Evolutionary conservation across 139 green algal genomes (phyloP), one percentile per base, ranked within the genome.

Genomic region (Parachlorella kessleri): DNA sequence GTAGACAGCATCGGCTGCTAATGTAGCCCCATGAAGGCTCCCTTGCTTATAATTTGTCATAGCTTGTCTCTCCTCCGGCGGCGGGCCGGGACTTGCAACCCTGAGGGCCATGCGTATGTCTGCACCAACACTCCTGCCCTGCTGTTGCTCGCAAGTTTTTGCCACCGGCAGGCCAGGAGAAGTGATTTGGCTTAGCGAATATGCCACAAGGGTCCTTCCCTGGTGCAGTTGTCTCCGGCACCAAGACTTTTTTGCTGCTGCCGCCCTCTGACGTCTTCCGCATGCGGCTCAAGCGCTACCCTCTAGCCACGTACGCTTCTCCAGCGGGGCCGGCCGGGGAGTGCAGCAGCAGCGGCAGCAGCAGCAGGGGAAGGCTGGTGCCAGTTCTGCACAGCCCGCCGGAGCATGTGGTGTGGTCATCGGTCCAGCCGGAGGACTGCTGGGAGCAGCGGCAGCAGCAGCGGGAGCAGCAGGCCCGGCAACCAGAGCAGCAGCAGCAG

Each of bases 221-320:
- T 18, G 48, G 48, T 59, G 87, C 86, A 54, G 91, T 98, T 10
- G 41, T 97, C 23, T 54, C 76, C 0, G 93, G 93, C 67, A 85
- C 73, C 35, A 98, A 98, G 82, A 85, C 83, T 6, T 97, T 98
- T 86, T 85, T 82, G 14, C 87, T 97, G 59, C 76, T 96, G 68
- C 93, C 93, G 3, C 93, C 93, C n/a, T 85, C 66, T 6, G 90
- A 94, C 53, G 63, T 86, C 2, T 94, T 86, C 80, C 85, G 92
- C 75, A 90, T 95, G 85, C 75, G 88, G 66, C 75, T 94, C 36
- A 36, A 68, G 35, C 63, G 75, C 1, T 87, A 87, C 70, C 70
- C 75, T 35, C 42, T 72, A 37, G 80, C 80, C n/a, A 83, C 38
- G 9, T 54, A 73, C 37, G 14, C 8, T 4, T 28, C 39, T 14